phyloP scores from a whole-genome alignment of 306 rosid species.

The Dryas alaskensis region DNA sequence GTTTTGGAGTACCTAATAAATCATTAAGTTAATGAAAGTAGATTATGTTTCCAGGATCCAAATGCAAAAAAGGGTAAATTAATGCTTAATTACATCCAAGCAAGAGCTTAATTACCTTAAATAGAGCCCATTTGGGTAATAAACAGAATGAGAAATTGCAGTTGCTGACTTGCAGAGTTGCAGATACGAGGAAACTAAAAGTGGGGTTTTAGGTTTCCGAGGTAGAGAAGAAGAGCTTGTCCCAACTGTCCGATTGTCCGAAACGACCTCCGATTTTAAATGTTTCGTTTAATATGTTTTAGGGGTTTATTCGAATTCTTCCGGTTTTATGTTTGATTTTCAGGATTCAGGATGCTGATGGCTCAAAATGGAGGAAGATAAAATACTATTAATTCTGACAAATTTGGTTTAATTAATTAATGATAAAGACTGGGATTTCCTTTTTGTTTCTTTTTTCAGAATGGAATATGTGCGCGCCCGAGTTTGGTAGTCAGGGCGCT shows the following conservation, averaged over 20 bases:
- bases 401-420: not conserved
- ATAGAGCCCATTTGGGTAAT: conserved; percentile 2
- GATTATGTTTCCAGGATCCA: not conserved
- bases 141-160: not conserved
- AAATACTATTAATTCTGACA: not conserved
- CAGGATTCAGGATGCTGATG: not conserved
- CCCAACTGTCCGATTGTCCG: not conserved
- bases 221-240: conserved; percentile 1
- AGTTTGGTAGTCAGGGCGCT: not conserved
- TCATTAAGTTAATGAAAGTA: not conserved
- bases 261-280: conserved; percentile 10
- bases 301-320: not conserved
- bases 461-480: not conserved
- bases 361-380: conserved; percentile 1
- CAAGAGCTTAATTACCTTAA: conserved; percentile 17
- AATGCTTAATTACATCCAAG: not conserved
- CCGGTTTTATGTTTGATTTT: not conserved
- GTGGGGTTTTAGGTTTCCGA: not conserved
- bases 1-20: not conserved
- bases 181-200: not conserved
- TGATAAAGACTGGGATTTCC: not conserved
- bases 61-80: not conserved
- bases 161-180: conserved; percentile 10
- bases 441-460: not conserved
- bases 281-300: not conserved